phyloP scores from a whole-genome alignment of 441 rosid genomes.

The Adansonia rubrostipa region DNA sequence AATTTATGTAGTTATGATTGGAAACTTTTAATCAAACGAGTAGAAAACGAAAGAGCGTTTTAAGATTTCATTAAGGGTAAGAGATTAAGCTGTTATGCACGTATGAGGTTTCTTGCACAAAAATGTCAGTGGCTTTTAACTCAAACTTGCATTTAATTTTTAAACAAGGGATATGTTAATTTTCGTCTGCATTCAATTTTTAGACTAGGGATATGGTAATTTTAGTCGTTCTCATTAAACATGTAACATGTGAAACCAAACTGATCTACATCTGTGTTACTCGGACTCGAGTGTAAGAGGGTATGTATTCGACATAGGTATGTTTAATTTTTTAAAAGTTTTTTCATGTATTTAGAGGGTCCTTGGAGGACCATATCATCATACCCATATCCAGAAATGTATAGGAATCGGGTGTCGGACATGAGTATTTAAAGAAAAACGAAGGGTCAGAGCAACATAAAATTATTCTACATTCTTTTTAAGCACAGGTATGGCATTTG shows the following conservation, averaged over 20 bases:
- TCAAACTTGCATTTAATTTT: background rate
- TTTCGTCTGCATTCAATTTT: background rate
- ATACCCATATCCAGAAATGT: too few species aligned
- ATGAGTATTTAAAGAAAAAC: too few species aligned
- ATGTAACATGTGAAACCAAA: background rate
- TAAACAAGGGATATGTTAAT: background rate
- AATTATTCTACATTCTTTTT: background rate
- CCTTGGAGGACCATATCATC: too few species aligned
- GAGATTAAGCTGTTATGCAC: slow-evolving; percentile 2
- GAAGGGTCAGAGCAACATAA: too few species aligned
- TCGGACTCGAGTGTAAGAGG: too few species aligned
- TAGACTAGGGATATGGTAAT: background rate
- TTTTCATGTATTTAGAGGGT: too few species aligned
- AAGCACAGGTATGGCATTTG: background rate
- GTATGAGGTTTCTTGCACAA: background rate
- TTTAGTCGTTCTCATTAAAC: too few species aligned
- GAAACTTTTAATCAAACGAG: background rate
- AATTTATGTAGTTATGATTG: background rate
- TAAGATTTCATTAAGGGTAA: background rate
- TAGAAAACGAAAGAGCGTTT: background rate
- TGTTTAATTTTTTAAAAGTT: too few species aligned
- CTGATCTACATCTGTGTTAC: too few species aligned
- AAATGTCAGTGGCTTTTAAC: background rate
- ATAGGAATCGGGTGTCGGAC: too few species aligned
- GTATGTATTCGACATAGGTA: too few species aligned